Evolutionary conservation across 2,329 filamentous ascomycete species (phyloP), one percentile per base, ranked within the genome.

Genomic region (Aureobasidium sp.): DNA sequence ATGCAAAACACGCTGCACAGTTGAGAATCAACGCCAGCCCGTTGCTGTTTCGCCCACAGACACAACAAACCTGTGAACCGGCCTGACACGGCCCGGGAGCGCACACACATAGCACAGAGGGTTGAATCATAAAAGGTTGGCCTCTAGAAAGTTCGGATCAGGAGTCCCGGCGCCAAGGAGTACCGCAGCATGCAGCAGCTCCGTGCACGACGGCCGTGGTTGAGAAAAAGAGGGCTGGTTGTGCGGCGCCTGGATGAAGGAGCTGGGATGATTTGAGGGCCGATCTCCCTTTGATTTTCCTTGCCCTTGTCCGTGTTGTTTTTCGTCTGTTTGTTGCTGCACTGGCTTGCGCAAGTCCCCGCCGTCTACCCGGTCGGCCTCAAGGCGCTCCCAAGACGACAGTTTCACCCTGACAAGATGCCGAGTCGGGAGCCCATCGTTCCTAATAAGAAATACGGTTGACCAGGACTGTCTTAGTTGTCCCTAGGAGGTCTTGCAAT

Each of bases 1-100:
- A 58, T 58, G 55, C 55, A 47, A 58, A 58, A 58, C 55, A 58
- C 53, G 53, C 53, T 5, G 53, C 53, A 57, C 53, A 57, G 53
- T 47, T 58, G 17, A 37, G 36, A 46, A 26, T 20, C 37, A 56
- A 56, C 37, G 27, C 52, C 52, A 8, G 3, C 37, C 52, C 42
- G 55, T 48, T 58, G 55, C 42, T 27, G 55, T 47, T 58, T 58
- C 42, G 42, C 12, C 42, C 55, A 58, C 20, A 58, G 42, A 58
- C 55, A 58, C 42, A 48, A 48, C 55, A 58, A 58, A 58, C 3
- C 39, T 27, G n/a, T 36, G 26, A 55, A 55, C 36, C 51, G 53
- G 53, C 53, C 53, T 13, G 23, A 46, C 23, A 27, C 53, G 53
- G 53, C 10, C 53, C 53, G 53, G 39, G 39, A 17, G 42, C 53